phyloP scores from a whole-genome alignment of 1,284 basidiomycete genomes.

The Apiotrichum mycotoxinovorans region DNA sequence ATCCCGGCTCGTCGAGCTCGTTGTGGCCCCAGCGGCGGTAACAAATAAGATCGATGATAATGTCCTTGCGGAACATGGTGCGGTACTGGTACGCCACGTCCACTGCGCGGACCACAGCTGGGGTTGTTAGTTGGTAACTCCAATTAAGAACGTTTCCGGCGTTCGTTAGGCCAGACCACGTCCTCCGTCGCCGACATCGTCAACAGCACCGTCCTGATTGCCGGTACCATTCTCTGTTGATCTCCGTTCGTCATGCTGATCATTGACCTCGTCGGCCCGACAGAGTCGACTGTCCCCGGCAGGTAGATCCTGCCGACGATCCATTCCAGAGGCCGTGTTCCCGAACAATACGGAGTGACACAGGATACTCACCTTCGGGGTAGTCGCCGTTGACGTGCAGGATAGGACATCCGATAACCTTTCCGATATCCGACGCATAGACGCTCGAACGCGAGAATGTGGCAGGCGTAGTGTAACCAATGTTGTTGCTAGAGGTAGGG shows the following conservation, averaged over 20 bases:
- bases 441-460: conserved; percentile 73
- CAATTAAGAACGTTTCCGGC: neutral
- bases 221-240: neutral
- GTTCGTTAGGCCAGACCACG: too few species aligned
- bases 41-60: conserved; percentile 81
- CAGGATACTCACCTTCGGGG: conserved; percentile 66
- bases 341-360: conserved; percentile 11
- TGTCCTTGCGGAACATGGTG: conserved; percentile 78
- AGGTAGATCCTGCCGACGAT: neutral
- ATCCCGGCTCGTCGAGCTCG: conserved; percentile 83
- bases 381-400: conserved; percentile 89
- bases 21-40: conserved; percentile 83
- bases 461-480: conserved; percentile 85
- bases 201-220: neutral
- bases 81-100: conserved; percentile 77
- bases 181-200: too few species aligned
- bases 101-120: conserved; percentile 72
- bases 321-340: too few species aligned
- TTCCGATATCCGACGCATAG: conserved; percentile 84
- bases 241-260: neutral
- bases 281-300: too few species aligned
- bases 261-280: neutral
- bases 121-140: conserved; percentile 3
- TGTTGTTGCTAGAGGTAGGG: conserved; percentile 53
- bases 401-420: conserved; percentile 82